phyloP scores from a whole-genome alignment of 805 yeast species.

The Geotrichum ghanense region DNA sequence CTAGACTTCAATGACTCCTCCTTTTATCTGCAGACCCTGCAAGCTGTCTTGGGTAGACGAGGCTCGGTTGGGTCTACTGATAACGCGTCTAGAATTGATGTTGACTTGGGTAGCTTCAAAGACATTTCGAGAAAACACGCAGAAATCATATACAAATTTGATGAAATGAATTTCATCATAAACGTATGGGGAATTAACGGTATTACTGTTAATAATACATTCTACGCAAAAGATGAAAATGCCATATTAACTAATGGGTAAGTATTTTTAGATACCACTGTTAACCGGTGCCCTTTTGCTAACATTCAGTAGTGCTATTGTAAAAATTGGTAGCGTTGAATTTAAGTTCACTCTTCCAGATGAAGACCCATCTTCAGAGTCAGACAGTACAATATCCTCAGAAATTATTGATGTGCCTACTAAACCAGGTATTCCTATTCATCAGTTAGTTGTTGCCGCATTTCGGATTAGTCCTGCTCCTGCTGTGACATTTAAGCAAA shows the following conservation, averaged over 20 bases:
- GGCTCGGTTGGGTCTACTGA: constrained; percentile 47
- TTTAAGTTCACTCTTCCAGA: background rate
- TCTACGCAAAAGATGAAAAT: constrained; percentile 84
- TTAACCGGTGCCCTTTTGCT: background rate
- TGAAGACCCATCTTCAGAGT: too few relatives aligned
- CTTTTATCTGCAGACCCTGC: constrained; percentile 92
- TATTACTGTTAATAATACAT: constrained; percentile 86
- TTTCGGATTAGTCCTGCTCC: too few relatives aligned
- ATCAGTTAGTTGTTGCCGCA: too few relatives aligned
- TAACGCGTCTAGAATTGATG: constrained; percentile 40
- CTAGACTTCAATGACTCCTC: constrained; percentile 88
- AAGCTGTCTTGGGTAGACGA: constrained; percentile 84
- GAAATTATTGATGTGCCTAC: too few relatives aligned
- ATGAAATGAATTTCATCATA: constrained; percentile 85
- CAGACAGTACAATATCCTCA: too few relatives aligned
- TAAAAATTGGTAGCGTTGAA: background rate
- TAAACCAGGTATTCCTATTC: too few relatives aligned
- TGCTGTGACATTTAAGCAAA: too few relatives aligned
- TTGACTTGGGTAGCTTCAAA: constrained; percentile 82
- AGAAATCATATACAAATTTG: constrained; percentile 93
- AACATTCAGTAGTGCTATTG: background rate
- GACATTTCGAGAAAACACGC: constrained; percentile 96
- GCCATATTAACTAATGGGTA: constrained; percentile 76
- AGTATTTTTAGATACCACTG: constrained; percentile 15
- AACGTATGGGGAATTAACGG: constrained; percentile 92